Evolutionary conservation across 768 basidiomycete genomes (phyloP), one percentile per base, ranked within the genome.

Genomic region (Ramaria rubella): DNA sequence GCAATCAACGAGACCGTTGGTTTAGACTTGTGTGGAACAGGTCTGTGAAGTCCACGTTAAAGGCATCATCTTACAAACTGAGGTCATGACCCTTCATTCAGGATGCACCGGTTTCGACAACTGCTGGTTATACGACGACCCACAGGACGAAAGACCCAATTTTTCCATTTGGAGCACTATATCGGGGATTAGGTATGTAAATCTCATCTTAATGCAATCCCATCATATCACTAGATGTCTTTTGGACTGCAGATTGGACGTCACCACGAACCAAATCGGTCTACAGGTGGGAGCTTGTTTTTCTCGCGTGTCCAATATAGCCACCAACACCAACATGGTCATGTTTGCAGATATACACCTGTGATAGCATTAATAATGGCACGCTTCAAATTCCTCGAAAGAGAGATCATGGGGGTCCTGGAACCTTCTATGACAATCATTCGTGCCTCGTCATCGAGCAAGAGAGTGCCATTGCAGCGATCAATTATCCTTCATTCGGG

Each of bases 51-150:
- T n/a, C n/a, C n/a, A n/a, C n/a, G n/a, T n/a, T n/a, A n/a, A n/a
- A n/a, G n/a, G n/a, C n/a, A n/a, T 31, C 49, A 31, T 51, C 7
- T 17, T 27, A 14, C 21, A 29, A 14, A 14, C 21, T 4, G 45
- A 48, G n/a, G n/a, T n/a, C n/a, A 48, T 19, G 24, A 19, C 17
- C 12, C 21, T 19, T 23, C n/a, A 4, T 12, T 3, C 26, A 51
- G 49, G 49, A 51, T 80, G 77, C 62, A 67, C 68, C 40, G 79
- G 80, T 0, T 79, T 78, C 61, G 79, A 82, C 60, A 70, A 71
- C 61, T 72, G 72, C 29, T 81, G 75, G 76, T 69, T 81, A 4
- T 78, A 79, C 55, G 78, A 81, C 65, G 54, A 67, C 4, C 48
- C 64, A 5, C 36, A 43, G 27, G 66, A 72, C 21, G 12, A 51